Conservation (phyloP, 2,329 filamentous ascomycete species). For the Epichloe festucae region DNA sequence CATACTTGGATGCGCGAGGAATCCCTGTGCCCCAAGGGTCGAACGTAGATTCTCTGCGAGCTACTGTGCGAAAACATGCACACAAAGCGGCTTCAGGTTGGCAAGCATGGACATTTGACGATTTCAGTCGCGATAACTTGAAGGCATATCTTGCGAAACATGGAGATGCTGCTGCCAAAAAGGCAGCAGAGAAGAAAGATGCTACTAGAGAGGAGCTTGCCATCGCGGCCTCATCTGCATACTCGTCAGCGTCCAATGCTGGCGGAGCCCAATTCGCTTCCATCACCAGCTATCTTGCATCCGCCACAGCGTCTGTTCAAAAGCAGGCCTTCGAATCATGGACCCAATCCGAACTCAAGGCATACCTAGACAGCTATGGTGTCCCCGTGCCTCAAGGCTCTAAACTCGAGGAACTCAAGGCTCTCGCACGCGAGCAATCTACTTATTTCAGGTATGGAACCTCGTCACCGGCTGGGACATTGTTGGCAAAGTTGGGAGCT, state of each 20-base stretch:
- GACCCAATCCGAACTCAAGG: constrained; percentile 62
- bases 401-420: constrained; percentile 54
- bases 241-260: constrained; percentile 43
- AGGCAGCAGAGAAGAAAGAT: constrained; percentile 48
- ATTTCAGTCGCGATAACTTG: constrained; percentile 58
- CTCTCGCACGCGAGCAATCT: constrained; percentile 57
- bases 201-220: constrained; percentile 62
- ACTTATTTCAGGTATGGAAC: constrained; percentile 71
- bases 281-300: constrained; percentile 55
- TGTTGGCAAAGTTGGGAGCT: constrained; percentile 50
- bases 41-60: constrained; percentile 60
- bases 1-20: constrained; percentile 64
- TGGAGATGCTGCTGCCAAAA: constrained; percentile 42
- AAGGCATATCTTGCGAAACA: constrained; percentile 41
- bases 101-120: constrained; percentile 69
- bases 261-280: constrained; percentile 50
- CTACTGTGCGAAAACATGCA: constrained; percentile 58
- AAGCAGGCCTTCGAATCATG: constrained; percentile 57
- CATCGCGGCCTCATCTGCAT: constrained; percentile 48
- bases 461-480: constrained; percentile 47
- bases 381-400: constrained; percentile 54
- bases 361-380: constrained; percentile 69
- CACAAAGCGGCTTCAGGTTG: constrained; percentile 57
- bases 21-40: constrained; percentile 60
- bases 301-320: constrained; percentile 53